Base-by-base conservation (phyloP, 2,329 filamentous ascomycete genomes). In the Fusarium veterinarium region DNA sequence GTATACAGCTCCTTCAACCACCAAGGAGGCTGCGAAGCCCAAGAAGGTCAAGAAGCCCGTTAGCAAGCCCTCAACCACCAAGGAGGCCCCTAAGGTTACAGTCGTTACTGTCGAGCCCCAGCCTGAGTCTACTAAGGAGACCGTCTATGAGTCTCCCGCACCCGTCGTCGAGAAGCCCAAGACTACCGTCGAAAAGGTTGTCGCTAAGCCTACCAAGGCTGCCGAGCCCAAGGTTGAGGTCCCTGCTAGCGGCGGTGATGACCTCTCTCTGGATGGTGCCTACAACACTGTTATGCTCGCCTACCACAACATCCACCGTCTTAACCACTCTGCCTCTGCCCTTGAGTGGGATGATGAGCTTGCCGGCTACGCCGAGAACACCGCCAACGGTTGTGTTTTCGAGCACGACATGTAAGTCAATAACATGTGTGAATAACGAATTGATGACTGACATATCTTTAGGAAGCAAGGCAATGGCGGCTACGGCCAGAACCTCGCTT, bases 401-500 rank as follows among this genome's bases (percentile, higher is more conserved):
- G 86, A 84, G 37, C 95, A 98, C 82, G 88, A 95, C 81, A 89
- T 89, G 91, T 94, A 89, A 85, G 91, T 86, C 9, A 6, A 20
- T 20, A 9, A n/a, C 17, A 6, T 14, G 7, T 31, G 19, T 14
- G 25, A 28, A 53, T 11, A 35, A 37, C 10, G 31, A 6, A 5
- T 19, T 16, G 13, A 41, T 48, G n/a, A 30, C 82, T 86, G 69
- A 86, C 77, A 65, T 20, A n/a, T 66, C 6, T 45, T 66, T 76
- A 90, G 88, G 76, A 80, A 84, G 31, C 84, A 88, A 51, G 89
- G 89, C 70, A 86, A 84, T 56, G 90, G 90, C 61, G 86, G 88
- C 48, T 97, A 96, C 79, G 96, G 96, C 72, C 96, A 99, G 85
- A 99, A 98, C 88, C 91, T 98, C 66, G 95, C 93, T 79, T 91